phyloP scores from a whole-genome alignment of 352 stramenopile genomes.

The Phytophthora citrophthora region DNA sequence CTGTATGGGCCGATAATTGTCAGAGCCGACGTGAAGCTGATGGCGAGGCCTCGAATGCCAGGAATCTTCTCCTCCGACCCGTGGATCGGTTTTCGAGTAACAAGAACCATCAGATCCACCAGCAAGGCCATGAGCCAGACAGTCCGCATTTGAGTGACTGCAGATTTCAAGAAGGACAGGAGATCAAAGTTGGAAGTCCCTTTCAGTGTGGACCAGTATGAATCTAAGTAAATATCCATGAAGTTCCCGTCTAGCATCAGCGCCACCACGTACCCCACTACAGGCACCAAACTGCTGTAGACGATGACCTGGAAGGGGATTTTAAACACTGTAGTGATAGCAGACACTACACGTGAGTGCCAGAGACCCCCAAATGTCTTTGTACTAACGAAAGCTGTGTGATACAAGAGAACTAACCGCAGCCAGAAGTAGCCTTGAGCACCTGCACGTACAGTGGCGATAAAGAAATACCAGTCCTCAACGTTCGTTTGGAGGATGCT shows the following conservation, averaged over 20 bases:
- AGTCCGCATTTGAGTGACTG: slow-evolving; percentile 52
- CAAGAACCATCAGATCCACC: slow-evolving; percentile 26
- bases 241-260: slow-evolving; percentile 52
- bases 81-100: slow-evolving; percentile 11
- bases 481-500: slow-evolving; percentile 41
- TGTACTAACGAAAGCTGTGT: slow-evolving; percentile 20
- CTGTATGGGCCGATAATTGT: slow-evolving; percentile 42
- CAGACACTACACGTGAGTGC: not conserved
- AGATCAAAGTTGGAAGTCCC: slow-evolving; percentile 26
- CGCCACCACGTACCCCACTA: slow-evolving; percentile 40
- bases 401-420: slow-evolving; percentile 39
- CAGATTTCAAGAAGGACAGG: slow-evolving; percentile 32
- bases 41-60: slow-evolving; percentile 38
- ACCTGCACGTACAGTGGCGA: slow-evolving; percentile 31
- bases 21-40: slow-evolving; percentile 42
- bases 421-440: slow-evolving; percentile 59
- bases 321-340: slow-evolving; percentile 29
- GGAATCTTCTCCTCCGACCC: slow-evolving; percentile 21
- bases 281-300: slow-evolving; percentile 51
- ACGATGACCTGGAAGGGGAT: slow-evolving; percentile 65
- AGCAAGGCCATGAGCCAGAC: slow-evolving; percentile 52
- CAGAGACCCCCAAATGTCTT: not conserved
- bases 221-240: slow-evolving; percentile 47
- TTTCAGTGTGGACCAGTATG: slow-evolving; percentile 37
- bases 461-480: slow-evolving; percentile 40